Percentiles rank a stretch among this genome's conserved stretches.
Conservation (phyloP, 78 protist species). For the Dictyostelium intermedium region DNA sequence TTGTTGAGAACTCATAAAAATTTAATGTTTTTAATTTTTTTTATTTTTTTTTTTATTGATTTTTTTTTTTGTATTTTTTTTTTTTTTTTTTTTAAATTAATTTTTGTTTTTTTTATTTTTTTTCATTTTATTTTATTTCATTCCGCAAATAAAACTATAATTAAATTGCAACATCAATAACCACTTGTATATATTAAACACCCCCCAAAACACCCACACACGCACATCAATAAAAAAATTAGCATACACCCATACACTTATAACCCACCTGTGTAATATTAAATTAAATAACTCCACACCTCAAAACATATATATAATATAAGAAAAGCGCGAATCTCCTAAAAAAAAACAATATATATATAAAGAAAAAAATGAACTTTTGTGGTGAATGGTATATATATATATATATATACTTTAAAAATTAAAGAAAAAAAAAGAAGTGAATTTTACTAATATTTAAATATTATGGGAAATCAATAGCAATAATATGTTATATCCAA, state of each 20-base stretch:
- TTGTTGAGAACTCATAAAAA: not conserved
- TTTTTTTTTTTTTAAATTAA: not conserved
- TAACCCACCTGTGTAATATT: not conserved
- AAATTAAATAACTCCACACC: not conserved
- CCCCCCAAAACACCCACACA: not conserved
- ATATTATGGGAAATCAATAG: not conserved
- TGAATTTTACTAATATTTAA: not conserved
- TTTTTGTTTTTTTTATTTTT: not conserved
- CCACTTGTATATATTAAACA: not conserved
- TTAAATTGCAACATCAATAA: not conserved
- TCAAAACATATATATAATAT: not conserved
- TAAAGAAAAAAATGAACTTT: conserved; percentile 36
- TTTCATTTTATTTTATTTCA: not conserved
- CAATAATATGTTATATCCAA: conserved; percentile 59
- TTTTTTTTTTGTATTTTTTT: not conserved
- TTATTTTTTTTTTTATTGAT: not conserved
- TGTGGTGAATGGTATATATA: conserved; percentile 60
- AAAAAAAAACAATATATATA: not conserved
- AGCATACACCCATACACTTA: not conserved
- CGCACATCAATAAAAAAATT: not conserved
- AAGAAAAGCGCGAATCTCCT: not conserved
- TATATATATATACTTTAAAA: not conserved
- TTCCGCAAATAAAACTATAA: not conserved
- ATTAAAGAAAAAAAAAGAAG: not conserved
- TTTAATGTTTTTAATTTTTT: not conserved